Base-by-base conservation (phyloP, 495 filamentous ascomycete species). In the Hypomontagnella monticulosa region DNA sequence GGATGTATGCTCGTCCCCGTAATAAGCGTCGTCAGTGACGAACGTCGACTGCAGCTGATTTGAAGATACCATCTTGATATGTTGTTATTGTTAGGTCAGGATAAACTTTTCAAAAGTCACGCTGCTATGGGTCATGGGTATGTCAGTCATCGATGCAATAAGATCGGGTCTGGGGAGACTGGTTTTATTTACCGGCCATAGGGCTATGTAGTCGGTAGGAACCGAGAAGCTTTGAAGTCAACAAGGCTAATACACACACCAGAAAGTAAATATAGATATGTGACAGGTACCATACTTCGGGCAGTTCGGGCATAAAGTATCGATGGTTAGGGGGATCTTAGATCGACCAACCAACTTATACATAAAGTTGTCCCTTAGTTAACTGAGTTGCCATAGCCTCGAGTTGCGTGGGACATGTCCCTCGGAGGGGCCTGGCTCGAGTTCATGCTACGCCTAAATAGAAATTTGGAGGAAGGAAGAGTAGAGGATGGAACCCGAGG, bases 321-420 rank as follows among this genome's bases (percentile, higher is more conserved):
- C 33, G 23, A 38, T 18, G 49, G 56, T 43, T 54, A 58, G 43
- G 44, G 55, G 43, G 49, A 66, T 61, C 41, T 51, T 51, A 44
- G 50, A 18, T 66, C 44, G 58, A 47, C 48, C 63, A 49, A 67
- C 48, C 56, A 57, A 73, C 69, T 66, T 70, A 73, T 69, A 63
- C 23, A 53, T 5, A 33, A 15, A 16, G 60, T 55, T 46, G 63
- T 50, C 52, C 51, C 52, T 33, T 57, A 51, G 36, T 66, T 42
- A 15, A 62, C 66, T 34, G 58, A 54, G 50, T 60, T 52, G 57
- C 50, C 66, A 61, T 60, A 67, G 57, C 55, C 37, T 63, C 44
- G 52, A 58, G 41, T 47, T 50, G 54, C 61, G 61, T 71, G 67
- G 57, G 51, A 61, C 62, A 70, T 63, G 55, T 73, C 69, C 68